These are phyloP conservation scores for Bipolaris gigantea DNA, from an alignment of 2,329 filamentous ascomycete species.

Conservation along the genomic window DNA sequence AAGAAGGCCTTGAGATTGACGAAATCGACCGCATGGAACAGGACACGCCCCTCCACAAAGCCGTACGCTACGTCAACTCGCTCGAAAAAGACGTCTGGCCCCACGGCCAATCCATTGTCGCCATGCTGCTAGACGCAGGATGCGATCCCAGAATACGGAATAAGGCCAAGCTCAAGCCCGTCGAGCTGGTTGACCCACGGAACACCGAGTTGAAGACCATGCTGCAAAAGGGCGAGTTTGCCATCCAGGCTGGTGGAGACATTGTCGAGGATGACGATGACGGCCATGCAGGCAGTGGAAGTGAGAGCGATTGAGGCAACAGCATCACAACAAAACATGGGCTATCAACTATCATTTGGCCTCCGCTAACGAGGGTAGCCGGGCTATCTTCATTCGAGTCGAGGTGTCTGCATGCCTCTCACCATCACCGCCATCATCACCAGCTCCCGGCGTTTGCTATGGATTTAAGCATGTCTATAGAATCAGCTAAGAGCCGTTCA, in stretches of 20 bases:
- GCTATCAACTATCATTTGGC: slow-evolving; percentile 1
- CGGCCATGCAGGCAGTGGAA: slow-evolving; percentile 52
- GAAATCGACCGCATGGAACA: slow-evolving; percentile 69
- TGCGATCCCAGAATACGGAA: slow-evolving; percentile 66
- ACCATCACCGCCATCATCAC: slow-evolving; percentile 1
- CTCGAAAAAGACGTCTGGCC: slow-evolving; percentile 65
- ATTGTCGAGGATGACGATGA: slow-evolving; percentile 55
- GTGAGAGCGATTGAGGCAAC: slow-evolving; percentile 46
- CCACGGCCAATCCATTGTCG: slow-evolving; percentile 68
- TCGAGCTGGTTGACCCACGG: slow-evolving; percentile 72
- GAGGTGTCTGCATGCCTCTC: slow-evolving; percentile 5
- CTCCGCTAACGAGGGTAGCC: neutral
- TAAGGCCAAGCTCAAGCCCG: slow-evolving; percentile 70
- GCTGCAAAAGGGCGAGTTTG: slow-evolving; percentile 72
- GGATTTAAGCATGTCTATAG: slow-evolving; percentile 7
- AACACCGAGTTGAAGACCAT: slow-evolving; percentile 64
- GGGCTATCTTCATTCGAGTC: slow-evolving; percentile 8
- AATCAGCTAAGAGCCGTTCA: slow-evolving; percentile 4
- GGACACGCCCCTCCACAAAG: slow-evolving; percentile 79
- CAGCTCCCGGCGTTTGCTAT: slow-evolving; percentile 2
- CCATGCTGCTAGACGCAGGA: slow-evolving; percentile 82
- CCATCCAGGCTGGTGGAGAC: slow-evolving; percentile 53
- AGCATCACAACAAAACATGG: neutral
- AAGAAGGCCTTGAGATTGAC: slow-evolving; percentile 84
- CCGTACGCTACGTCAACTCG: slow-evolving; percentile 74